Conservation (phyloP, 768 basidiomycete genomes). For the Mycena floridula region DNA sequence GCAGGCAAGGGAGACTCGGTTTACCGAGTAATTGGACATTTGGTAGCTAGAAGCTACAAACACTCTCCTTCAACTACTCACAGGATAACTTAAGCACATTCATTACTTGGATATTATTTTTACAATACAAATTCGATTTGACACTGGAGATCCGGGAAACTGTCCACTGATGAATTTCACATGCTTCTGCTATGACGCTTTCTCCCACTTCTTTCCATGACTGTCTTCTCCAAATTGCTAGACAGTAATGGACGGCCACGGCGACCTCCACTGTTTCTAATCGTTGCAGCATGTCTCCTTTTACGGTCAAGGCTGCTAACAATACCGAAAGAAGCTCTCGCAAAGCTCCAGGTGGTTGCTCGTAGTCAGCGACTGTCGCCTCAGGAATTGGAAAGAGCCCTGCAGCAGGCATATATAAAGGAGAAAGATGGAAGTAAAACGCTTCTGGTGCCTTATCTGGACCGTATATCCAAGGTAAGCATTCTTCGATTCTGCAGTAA, state of each 20-base stretch:
- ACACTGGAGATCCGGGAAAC: too few relatives aligned
- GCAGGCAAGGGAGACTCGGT: not conserved
- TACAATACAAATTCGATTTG: too few relatives aligned
- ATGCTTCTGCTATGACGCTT: too few relatives aligned
- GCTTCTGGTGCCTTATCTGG: slow-evolving; percentile 62
- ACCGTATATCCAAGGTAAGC: slow-evolving; percentile 56
- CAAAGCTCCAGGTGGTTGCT: slow-evolving; percentile 21
- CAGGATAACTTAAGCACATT: too few relatives aligned
- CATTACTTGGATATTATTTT: too few relatives aligned
- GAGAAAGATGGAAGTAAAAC: slow-evolving; percentile 53
- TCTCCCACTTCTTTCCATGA: too few relatives aligned
- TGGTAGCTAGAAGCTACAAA: too few relatives aligned
- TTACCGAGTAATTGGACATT: too few relatives aligned
- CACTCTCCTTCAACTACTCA: too few relatives aligned
- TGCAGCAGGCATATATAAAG: slow-evolving; percentile 60
- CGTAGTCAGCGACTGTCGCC: slow-evolving; percentile 22
- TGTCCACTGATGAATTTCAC: too few relatives aligned
- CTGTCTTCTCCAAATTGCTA: slow-evolving; percentile 20
- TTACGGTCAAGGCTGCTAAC: slow-evolving; percentile 39
- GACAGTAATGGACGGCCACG: slow-evolving; percentile 6
- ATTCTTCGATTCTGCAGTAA: not conserved
- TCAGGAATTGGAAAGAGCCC: slow-evolving; percentile 38
- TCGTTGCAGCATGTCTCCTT: slow-evolving; percentile 42
- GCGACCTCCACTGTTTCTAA: slow-evolving; percentile 30
- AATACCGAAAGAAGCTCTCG: slow-evolving; percentile 24